Base-by-base conservation (phyloP, 371 early-diverging fungal genomes). In the Mucor ambiguus region DNA sequence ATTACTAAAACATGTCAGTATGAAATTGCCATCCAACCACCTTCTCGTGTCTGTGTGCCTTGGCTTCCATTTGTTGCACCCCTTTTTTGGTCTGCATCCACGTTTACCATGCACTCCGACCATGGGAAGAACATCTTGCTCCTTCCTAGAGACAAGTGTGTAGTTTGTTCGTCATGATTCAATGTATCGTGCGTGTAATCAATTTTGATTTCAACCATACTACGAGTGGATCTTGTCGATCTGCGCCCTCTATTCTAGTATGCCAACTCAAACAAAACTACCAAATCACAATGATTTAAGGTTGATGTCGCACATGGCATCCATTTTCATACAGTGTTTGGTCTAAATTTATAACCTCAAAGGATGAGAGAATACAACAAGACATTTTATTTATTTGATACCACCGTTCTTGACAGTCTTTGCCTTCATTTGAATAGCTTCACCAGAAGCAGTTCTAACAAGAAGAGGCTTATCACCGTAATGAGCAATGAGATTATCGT, bases 401-500 rank as follows among this genome's bases (percentile, higher is more conserved):
- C 87, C 77, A 70, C 90, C 93, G 60, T 85, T 86, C 67, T 83
- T 79, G 44, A 92, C 87, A 58, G 89, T 78, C n/a, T 85, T 79
- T 18, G 80, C 86, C 29, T 79, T 79, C 72, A 85, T 85, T 63
- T 85, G 63, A 52, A 86, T 82, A 37, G 78, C 74, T 66, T 86
- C 86, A 32, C 91, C 85, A 56, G 78, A 90, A 66, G 64, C 71
- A 78, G 77, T 88, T 84, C 66, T 84, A 58, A 72, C 85, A 74
- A 72, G 79, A 83, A 74, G 89, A 74, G 83, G 84, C 82, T 89
- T 89, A 38, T 81, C 81, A 48, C 78, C 72, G 67, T 67, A 93
- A 66, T 85, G 85, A 58, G 97, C 98, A 59, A 91, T 84, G 60
- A 86, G 77, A 60, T 91, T 88, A 28, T 90, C 90, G 41, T 92